These are phyloP conservation scores for Brachypodium distachyon DNA, from an alignment of 202 grass and related monocot genomes.

Conservation along the genomic window DNA sequence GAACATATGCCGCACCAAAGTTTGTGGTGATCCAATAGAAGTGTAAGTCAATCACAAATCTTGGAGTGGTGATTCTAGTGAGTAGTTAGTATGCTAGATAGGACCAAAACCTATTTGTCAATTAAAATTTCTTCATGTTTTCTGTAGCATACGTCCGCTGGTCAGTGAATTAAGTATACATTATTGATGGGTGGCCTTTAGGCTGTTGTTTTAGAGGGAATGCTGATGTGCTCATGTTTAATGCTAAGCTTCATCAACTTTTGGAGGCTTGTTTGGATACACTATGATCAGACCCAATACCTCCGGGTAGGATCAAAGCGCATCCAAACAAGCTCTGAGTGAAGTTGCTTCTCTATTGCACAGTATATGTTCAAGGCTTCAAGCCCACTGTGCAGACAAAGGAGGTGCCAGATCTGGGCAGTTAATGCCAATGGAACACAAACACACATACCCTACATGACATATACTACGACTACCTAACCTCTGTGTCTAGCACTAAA, in stretches of 20 bases:
- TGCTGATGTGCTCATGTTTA: not conserved
- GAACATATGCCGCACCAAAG: conserved; percentile 46
- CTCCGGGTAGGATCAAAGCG: not conserved
- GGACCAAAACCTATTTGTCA: not conserved
- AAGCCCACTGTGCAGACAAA: not conserved
- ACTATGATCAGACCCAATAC: not conserved
- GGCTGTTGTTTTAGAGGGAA: not conserved
- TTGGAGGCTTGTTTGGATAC: not conserved
- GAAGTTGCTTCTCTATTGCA: not conserved
- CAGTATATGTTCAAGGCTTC: not conserved
- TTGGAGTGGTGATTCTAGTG: not conserved
- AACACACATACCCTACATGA: not conserved
- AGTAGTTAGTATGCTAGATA: not conserved
- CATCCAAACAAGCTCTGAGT: not conserved
- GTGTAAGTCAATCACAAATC: conserved; percentile 40
- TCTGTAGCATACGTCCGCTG: not conserved
- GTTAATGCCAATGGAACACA: not conserved
- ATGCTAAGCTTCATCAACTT: conserved; percentile 6
- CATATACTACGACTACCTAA: not conserved
- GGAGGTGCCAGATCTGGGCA: not conserved
- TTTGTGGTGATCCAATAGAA: conserved; percentile 29
- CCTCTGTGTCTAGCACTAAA: not conserved
- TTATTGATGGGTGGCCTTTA: not conserved
- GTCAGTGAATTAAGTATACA: not conserved
- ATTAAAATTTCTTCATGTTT: not conserved